A percentile compares a stretch with the other conserved stretches of the same genome.
Evolutionary conservation across 352 stramenopile genomes (phyloP).

Genomic region (Phytopythium ostracodes): DNA sequence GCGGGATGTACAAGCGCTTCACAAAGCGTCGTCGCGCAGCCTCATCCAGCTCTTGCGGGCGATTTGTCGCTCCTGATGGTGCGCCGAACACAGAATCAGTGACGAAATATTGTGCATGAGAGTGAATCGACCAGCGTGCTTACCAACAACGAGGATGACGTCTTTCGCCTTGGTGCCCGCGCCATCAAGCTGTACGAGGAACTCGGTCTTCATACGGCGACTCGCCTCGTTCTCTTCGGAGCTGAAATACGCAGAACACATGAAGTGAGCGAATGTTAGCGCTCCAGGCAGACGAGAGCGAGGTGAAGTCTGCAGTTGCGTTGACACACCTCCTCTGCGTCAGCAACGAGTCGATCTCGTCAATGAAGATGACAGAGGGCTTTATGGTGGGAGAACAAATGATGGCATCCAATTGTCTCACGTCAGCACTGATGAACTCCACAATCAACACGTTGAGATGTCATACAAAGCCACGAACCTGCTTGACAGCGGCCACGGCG

Average conservation of each 20-base stretch:
- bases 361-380: constrained; percentile 98
- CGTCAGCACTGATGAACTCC: too few relatives aligned
- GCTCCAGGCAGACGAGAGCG: too few relatives aligned
- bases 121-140: neutral
- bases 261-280: neutral
- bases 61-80: constrained; percentile 91
- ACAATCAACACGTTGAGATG: too few relatives aligned
- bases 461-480: constrained; percentile 45
- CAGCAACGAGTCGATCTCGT: constrained; percentile 99
- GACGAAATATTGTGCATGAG: neutral
- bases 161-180: constrained; percentile 90
- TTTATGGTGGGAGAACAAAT: constrained; percentile 21
- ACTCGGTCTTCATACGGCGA: constrained; percentile 98
- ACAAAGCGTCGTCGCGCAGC: constrained; percentile 95
- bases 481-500: constrained; percentile 91
- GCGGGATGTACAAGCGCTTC: constrained; percentile 97
- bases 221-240: constrained; percentile 97
- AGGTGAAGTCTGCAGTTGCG: neutral
- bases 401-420: neutral
- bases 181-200: constrained; percentile 97
- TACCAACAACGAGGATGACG: constrained; percentile 88
- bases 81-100: constrained; percentile 3
- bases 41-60: constrained; percentile 97
- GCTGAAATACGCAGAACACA: constrained; percentile 20
- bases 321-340: constrained; percentile 86